Conservation (phyloP, 1,284 basidiomycete species). For the Ustilago hordei region DNA sequence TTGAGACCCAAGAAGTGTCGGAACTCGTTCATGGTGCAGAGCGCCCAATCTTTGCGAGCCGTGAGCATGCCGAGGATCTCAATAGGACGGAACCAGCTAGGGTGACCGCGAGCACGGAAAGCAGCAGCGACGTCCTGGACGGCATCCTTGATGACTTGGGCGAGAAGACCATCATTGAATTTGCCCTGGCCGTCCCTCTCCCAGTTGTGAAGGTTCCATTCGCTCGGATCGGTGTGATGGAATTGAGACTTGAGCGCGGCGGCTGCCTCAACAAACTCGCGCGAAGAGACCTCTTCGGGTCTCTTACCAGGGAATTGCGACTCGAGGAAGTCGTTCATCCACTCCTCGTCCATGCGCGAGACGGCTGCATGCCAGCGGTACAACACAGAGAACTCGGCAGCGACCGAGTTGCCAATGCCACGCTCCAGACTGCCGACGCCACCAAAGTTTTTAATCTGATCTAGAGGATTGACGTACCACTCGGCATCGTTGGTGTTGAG, state of each 20-base stretch:
- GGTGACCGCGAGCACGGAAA: conserved; percentile 83
- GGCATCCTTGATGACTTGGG: conserved; percentile 68
- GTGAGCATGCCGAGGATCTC: conserved; percentile 86
- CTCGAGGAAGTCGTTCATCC: conserved; percentile 56
- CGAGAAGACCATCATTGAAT: conserved; percentile 81
- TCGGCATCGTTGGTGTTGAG: conserved; percentile 57
- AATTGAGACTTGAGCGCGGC: conserved; percentile 52
- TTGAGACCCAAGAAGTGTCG: conserved; percentile 71
- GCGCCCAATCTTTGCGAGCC: conserved; percentile 79
- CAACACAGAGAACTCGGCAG: conserved; percentile 55
- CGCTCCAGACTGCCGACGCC: conserved; percentile 46
- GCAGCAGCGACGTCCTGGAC: conserved; percentile 77
- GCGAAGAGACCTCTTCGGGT: conserved; percentile 72
- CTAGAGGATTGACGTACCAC: conserved; percentile 56
- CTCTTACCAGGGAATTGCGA: conserved; percentile 37
- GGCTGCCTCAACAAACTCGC: conserved; percentile 75
- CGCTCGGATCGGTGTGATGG: conserved; percentile 67
- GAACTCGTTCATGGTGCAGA: conserved; percentile 87
- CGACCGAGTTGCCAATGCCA: conserved; percentile 56
- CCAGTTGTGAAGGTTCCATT: conserved; percentile 77
- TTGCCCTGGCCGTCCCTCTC: conserved; percentile 75
- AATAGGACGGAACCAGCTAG: conserved; percentile 79
- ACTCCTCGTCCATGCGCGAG: conserved; percentile 55
- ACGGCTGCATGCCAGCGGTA: conserved; percentile 62
- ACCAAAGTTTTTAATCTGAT: conserved; percentile 49